Evolutionary conservation across 2,329 filamentous ascomycete genomes (phyloP).

Genomic region (Drechslerella coelobrocha): DNA sequence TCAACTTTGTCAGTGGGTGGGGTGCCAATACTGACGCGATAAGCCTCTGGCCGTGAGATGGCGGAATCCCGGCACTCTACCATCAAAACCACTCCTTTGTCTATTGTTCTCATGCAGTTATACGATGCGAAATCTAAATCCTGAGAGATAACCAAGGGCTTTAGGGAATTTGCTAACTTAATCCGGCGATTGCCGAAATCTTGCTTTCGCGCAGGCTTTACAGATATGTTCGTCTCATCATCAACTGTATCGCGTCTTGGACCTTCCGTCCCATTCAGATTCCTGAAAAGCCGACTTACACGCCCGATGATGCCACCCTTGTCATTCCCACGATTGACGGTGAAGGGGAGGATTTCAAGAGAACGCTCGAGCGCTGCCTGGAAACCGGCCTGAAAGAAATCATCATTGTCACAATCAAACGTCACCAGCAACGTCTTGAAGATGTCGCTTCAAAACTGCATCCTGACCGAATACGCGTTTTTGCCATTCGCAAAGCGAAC

Average conservation of each 20-base stretch:
- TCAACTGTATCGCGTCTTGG: constrained; percentile 87
- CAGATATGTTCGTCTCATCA: constrained; percentile 82
- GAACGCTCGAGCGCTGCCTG: constrained; percentile 79
- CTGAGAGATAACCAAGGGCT: constrained; percentile 1
- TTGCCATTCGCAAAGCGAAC: constrained; percentile 84
- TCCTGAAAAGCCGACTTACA: constrained; percentile 77
- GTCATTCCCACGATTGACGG: constrained; percentile 93
- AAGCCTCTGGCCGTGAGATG: constrained; percentile 24
- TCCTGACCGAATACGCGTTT: constrained; percentile 70
- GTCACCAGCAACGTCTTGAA: constrained; percentile 74
- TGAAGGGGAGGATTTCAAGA: constrained; percentile 79
- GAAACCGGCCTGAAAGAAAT: constrained; percentile 73
- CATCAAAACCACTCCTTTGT: neutral
- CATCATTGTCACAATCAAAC: constrained; percentile 84
- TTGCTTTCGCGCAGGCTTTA: constrained; percentile 69
- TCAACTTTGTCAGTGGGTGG: constrained; percentile 17
- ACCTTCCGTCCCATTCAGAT: constrained; percentile 83
- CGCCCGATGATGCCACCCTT: constrained; percentile 80
- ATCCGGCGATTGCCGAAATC: constrained; percentile 34
- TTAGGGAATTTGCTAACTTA: constrained; percentile 29
- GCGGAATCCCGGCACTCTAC: constrained; percentile 13
- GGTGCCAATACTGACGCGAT: constrained; percentile 41
- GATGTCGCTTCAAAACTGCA: constrained; percentile 70
- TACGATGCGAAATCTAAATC: constrained; percentile 14
- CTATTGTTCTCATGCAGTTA: constrained; percentile 3